These are phyloP conservation scores for Chloris gayana DNA, from an alignment of 176 grass and related monocot species.

Conservation along the genomic window DNA sequence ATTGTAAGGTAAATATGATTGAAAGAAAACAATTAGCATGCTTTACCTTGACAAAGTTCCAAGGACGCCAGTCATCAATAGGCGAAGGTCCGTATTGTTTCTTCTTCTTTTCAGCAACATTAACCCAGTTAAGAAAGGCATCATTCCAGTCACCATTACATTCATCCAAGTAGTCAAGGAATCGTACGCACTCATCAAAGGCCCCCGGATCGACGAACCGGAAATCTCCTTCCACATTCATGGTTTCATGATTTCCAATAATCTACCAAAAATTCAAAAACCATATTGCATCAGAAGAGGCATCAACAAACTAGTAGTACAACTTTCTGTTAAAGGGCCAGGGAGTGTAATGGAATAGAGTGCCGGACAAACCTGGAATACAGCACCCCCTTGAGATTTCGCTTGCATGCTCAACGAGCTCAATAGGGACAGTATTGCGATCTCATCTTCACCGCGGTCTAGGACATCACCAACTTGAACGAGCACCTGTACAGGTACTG, in stretches of 20 bases:
- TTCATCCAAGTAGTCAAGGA: conserved; percentile 81
- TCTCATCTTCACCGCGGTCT: conserved; percentile 88
- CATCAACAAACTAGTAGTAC: neutral
- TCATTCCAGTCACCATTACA: conserved; percentile 69
- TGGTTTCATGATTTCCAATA: conserved; percentile 95
- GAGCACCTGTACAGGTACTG: conserved; percentile 49
- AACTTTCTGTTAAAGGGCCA: neutral
- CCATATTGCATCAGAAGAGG: neutral
- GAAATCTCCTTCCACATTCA: conserved; percentile 93
- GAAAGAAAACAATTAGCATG: neutral
- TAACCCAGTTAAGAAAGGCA: conserved; percentile 85
- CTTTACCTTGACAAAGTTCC: conserved; percentile 80
- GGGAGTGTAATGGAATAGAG: neutral
- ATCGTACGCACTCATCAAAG: conserved; percentile 85
- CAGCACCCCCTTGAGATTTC: conserved; percentile 81
- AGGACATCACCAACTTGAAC: conserved; percentile 98
- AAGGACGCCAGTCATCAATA: conserved; percentile 54
- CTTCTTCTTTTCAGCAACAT: conserved; percentile 58
- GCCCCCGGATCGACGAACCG: conserved; percentile 70
- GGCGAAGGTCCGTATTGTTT: conserved; percentile 32
- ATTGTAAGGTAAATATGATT: neutral
- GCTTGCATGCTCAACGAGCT: conserved; percentile 71
- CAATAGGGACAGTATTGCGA: conserved; percentile 86
- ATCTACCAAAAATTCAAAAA: conserved; percentile 33
- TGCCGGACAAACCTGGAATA: conserved; percentile 75